These are phyloP conservation scores for Hypoxylon sp. DNA, from an alignment of 2,329 filamentous ascomycete species.

Conservation along the genomic window DNA sequence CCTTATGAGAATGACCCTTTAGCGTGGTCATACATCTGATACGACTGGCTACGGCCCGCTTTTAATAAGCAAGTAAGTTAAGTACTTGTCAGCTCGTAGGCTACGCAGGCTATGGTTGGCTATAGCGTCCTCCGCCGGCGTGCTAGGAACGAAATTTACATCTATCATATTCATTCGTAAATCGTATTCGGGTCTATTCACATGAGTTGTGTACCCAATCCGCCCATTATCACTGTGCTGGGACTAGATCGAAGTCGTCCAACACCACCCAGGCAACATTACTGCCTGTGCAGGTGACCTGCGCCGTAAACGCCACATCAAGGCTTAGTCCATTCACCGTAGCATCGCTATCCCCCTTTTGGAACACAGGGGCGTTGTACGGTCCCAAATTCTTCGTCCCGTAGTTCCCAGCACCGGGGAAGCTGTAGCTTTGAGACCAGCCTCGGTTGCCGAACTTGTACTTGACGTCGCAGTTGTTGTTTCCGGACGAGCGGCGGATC, in stretches of 20 bases:
- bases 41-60: no score
- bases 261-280: not conserved
- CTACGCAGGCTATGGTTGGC: no score
- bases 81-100: no score
- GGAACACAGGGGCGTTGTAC: constrained; percentile 1
- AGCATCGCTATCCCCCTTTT: not conserved
- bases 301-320: not conserved
- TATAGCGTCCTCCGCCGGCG: no score
- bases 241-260: constrained; percentile 9
- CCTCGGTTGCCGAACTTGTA: constrained; percentile 7
- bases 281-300: not conserved
- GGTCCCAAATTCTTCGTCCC: constrained; percentile 1
- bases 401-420: not conserved
- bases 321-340: not conserved
- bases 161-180: not conserved
- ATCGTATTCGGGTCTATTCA: not conserved
- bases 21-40: no score
- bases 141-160: no score
- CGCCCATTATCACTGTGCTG: not conserved
- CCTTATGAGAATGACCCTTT: no score
- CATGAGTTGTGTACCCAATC: not conserved
- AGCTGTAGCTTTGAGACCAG: not conserved
- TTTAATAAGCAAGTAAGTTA: not conserved
- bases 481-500: not conserved
- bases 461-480: constrained; percentile 1